A percentile compares a stretch with the other conserved stretches of the same genome.
Conservation (phyloP, 1,284 basidiomycete genomes). For the Puccinia horiana region DNA sequence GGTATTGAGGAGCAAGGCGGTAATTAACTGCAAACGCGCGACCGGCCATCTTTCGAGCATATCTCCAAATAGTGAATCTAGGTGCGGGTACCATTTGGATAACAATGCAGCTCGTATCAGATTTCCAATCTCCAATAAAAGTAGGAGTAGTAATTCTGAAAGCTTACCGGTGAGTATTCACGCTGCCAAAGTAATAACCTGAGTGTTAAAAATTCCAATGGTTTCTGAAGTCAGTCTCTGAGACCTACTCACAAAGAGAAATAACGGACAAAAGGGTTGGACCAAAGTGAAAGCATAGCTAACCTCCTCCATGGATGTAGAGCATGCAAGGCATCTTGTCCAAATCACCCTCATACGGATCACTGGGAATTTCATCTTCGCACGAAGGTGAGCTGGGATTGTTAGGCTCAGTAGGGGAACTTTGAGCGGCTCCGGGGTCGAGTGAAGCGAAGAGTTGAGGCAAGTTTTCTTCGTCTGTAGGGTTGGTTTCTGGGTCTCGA, state of each 20-base stretch:
- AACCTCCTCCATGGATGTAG: constrained; percentile 48
- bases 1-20: constrained; percentile 53
- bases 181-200: constrained; percentile 62
- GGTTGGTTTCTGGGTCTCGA: not conserved
- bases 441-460: not conserved
- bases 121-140: not conserved
- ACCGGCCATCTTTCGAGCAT: constrained; percentile 85
- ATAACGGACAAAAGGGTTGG: too few relatives aligned
- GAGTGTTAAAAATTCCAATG: not conserved
- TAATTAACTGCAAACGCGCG: constrained; percentile 67
- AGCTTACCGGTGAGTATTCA: constrained; percentile 61
- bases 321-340: constrained; percentile 49
- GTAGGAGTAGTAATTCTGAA: not conserved
- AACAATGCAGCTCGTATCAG: not conserved
- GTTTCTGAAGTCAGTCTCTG: not conserved
- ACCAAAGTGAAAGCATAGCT: constrained; percentile 8
- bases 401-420: not conserved
- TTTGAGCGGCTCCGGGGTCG: not conserved
- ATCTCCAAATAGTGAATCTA: constrained; percentile 76
- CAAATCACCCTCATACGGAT: constrained; percentile 43
- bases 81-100: not conserved
- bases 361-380: constrained; percentile 15
- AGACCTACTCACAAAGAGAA: not conserved
- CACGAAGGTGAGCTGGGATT: not conserved
- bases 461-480: not conserved